phyloP scores from a whole-genome alignment of 176 grass and related monocot species.

The Eragrostis curvula region DNA sequence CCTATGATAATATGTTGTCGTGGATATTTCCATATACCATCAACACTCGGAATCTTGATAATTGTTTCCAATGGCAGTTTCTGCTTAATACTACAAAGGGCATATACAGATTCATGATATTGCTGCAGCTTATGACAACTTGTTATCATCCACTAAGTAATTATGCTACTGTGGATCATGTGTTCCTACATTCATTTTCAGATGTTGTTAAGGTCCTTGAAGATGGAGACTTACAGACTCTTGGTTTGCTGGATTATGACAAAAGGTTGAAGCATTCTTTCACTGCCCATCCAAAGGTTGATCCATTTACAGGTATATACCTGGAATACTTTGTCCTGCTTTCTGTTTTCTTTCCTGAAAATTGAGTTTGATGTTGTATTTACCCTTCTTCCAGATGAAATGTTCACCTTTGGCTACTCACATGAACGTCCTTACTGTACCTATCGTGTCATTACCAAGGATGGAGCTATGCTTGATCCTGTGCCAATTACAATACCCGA shows the following conservation, averaged over 20 bases:
- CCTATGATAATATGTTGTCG: not conserved
- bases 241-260: conserved; percentile 95
- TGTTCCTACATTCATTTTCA: conserved; percentile 43
- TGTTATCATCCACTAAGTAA: conserved; percentile 3
- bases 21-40: not conserved
- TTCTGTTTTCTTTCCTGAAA: not conserved
- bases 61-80: not conserved
- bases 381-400: conserved; percentile 73
- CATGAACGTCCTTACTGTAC: conserved; percentile 89
- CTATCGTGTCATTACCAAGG: conserved; percentile 92
- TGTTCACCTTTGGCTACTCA: conserved; percentile 99
- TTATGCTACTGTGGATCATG: not conserved
- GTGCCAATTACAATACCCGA: conserved; percentile 97
- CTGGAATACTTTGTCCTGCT: conserved; percentile 11
- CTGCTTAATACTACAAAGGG: not conserved
- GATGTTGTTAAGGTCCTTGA: conserved; percentile 95
- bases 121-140: conserved; percentile 1
- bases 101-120: conserved; percentile 1
- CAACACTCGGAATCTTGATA: not conserved
- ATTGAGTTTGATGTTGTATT: conserved; percentile 17
- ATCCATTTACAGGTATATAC: conserved; percentile 78
- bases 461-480: conserved; percentile 92
- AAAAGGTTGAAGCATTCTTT: conserved; percentile 93
- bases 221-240: conserved; percentile 97
- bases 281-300: conserved; percentile 98